These are phyloP conservation scores for Pleurotus giganteus DNA, from an alignment of 768 basidiomycete species.

Conservation along the genomic window DNA sequence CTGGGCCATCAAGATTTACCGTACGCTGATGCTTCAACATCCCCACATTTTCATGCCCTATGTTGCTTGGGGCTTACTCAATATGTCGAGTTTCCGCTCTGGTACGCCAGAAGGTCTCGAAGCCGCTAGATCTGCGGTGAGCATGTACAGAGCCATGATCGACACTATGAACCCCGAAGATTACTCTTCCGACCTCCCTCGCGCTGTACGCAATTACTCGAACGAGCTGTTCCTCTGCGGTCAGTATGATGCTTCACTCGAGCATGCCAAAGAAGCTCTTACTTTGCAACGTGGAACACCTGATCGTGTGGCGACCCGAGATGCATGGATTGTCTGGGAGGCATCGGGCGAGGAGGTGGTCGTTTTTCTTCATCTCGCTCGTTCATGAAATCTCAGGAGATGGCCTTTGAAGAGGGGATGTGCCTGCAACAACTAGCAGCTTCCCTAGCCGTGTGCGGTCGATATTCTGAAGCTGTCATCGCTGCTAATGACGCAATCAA, in stretches of 20 bases:
- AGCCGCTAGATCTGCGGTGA: not conserved
- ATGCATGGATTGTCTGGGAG: constrained; percentile 1
- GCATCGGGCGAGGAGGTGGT: constrained; percentile 4
- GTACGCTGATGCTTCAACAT: not conserved
- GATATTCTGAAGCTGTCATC: constrained; percentile 1
- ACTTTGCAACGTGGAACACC: not conserved
- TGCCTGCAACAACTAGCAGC: constrained; percentile 3
- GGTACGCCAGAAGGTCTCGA: constrained; percentile 4
- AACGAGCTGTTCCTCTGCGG: not conserved
- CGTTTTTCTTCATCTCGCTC: constrained; percentile 1
- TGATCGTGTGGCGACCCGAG: not conserved
- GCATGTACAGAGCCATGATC: constrained; percentile 4
- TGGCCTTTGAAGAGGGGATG: constrained; percentile 5
- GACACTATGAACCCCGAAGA: not conserved
- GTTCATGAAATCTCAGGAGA: not conserved
- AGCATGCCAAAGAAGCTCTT: constrained; percentile 1
- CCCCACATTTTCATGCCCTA: not conserved
- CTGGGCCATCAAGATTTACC: constrained; percentile 5
- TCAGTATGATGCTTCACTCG: not conserved
- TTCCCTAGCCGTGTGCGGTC: not conserved
- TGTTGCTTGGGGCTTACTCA: constrained; percentile 8
- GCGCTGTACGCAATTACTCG: too few species aligned
- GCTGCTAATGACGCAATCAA: constrained; percentile 6
- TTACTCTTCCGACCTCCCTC: too few species aligned
- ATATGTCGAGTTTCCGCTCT: not conserved